phyloP scores from a whole-genome alignment of 78 protist species.

The Bigelowiella natans region DNA sequence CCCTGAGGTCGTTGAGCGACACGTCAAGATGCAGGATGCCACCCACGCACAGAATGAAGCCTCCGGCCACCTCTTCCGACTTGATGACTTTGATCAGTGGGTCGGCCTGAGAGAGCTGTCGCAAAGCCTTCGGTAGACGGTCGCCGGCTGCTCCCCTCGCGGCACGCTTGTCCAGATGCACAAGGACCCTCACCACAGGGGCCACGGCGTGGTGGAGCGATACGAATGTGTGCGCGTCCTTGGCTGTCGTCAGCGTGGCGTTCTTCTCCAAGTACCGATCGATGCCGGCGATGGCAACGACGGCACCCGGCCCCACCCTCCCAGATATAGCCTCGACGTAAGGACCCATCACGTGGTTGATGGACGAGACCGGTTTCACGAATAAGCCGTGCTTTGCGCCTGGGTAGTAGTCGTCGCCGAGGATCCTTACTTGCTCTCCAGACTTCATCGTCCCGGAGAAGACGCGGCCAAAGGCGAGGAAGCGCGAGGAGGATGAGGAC shows the following conservation, averaged over 20 bases:
- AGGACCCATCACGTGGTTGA: no score
- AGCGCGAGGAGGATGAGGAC: no score
- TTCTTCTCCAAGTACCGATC: slow-evolving; percentile 94
- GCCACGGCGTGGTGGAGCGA: slow-evolving; percentile 96
- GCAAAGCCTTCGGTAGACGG: slow-evolving; percentile 20
- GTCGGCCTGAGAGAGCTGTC: slow-evolving; percentile 22
- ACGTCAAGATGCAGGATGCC: slow-evolving; percentile 56
- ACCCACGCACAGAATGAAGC: slow-evolving; percentile 43
- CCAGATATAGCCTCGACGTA: no score
- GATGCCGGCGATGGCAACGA: slow-evolving; percentile 81
- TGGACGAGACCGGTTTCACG: no score
- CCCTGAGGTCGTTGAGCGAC: slow-evolving; percentile 28
- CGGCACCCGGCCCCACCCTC: no score
- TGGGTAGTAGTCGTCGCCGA: slow-evolving; percentile 83
- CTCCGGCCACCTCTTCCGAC: slow-evolving; percentile 46
- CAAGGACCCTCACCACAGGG: slow-evolving; percentile 99
- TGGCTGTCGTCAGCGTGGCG: slow-evolving; percentile 93
- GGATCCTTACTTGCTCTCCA: slow-evolving; percentile 88
- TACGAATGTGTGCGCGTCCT: slow-evolving; percentile 22
- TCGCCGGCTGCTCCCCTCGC: no score
- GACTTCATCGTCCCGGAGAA: slow-evolving; percentile 88
- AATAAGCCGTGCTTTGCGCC: no score
- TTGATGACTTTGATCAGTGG: not conserved
- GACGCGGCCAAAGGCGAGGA: slow-evolving; percentile 99
- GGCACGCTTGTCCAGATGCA: slow-evolving; percentile 84